phyloP scores from a whole-genome alignment of 805 yeast species.

The Saccharomycopsis selenospora region DNA sequence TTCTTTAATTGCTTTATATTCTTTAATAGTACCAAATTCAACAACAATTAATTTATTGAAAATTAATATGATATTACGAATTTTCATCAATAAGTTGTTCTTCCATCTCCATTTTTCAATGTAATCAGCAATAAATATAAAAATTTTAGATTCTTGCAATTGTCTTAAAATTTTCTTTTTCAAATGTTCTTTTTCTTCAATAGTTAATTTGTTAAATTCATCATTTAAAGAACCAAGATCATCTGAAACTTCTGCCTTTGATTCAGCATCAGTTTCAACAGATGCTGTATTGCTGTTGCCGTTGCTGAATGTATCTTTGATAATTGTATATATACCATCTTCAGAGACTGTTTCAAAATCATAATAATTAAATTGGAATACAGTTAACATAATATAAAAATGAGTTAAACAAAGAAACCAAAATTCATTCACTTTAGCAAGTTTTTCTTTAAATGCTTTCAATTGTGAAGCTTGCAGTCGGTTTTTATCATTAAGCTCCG shows the following conservation, averaged over 20 bases:
- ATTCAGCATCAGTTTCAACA: slow-evolving; percentile 15
- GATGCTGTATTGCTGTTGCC: slow-evolving; percentile 14
- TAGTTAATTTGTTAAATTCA: slow-evolving; percentile 1
- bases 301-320: slow-evolving; percentile 8
- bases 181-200: slow-evolving; percentile 1
- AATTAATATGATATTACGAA: slow-evolving; percentile 49
- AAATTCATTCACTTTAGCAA: slow-evolving; percentile 8
- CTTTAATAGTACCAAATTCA: slow-evolving; percentile 52
- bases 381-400: slow-evolving; percentile 14
- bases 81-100: slow-evolving; percentile 36
- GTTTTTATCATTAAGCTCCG: background rate
- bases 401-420: slow-evolving; percentile 16
- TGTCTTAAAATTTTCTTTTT: slow-evolving; percentile 11
- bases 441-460: background rate
- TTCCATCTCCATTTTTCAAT: slow-evolving; percentile 67
- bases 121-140: slow-evolving; percentile 39
- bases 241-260: background rate
- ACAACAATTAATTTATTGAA: slow-evolving; percentile 47
- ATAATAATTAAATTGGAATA: slow-evolving; percentile 3
- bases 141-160: slow-evolving; percentile 32
- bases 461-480: background rate
- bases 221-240: background rate
- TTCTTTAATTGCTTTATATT: slow-evolving; percentile 37
- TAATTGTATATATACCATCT: background rate
- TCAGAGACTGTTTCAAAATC: slow-evolving; percentile 3